Conservation (phyloP, 1,284 basidiomycete genomes). For the Puccinia horiana region DNA sequence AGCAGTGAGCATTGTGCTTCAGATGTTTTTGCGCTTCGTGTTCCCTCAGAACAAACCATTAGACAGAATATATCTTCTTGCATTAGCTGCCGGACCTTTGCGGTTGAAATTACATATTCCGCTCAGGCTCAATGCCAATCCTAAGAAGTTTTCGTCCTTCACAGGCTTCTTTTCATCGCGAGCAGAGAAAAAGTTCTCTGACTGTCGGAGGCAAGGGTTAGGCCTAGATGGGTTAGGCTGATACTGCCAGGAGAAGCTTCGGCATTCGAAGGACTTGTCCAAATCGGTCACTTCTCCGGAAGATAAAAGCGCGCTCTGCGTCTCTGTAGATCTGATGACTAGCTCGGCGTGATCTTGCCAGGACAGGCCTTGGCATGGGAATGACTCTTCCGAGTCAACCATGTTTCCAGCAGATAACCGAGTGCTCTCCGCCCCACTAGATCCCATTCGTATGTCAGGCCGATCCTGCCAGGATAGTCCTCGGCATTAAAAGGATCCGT, state of each 20-base stretch:
- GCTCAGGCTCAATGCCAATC: background rate
- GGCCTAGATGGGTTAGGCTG: background rate
- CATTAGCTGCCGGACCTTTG: background rate
- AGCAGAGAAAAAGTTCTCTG: too few relatives aligned
- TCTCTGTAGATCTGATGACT: too few relatives aligned
- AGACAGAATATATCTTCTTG: background rate
- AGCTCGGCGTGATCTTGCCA: background rate
- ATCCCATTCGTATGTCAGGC: background rate
- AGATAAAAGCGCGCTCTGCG: too few relatives aligned
- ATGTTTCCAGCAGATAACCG: background rate
- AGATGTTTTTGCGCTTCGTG: too few relatives aligned
- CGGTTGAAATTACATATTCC: background rate
- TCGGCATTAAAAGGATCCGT: background rate
- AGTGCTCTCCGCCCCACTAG: background rate
- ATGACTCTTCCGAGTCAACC: background rate
- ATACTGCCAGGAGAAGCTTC: background rate
- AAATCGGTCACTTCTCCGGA: too few relatives aligned
- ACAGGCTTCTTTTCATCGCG: background rate
- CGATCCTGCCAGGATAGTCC: background rate
- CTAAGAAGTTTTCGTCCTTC: background rate
- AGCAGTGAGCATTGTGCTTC: too few relatives aligned
- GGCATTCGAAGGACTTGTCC: too few relatives aligned
- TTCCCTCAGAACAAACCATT: background rate
- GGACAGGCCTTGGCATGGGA: background rate
- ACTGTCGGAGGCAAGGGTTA: too few relatives aligned